These are phyloP conservation scores for Eruca vesicaria DNA, from an alignment of 441 rosid genomes.

Conservation along the genomic window DNA sequence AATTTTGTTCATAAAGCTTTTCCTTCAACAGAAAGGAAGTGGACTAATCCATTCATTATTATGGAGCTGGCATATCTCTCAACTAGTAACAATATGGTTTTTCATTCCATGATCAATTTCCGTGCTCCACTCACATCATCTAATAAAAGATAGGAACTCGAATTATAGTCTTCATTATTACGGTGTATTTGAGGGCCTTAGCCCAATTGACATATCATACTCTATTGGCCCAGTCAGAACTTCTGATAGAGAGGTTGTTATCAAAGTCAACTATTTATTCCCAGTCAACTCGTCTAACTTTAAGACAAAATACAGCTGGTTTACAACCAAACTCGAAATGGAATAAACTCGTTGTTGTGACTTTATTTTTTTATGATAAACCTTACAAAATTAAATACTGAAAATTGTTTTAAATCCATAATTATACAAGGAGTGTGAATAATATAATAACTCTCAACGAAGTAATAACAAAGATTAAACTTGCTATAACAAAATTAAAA, in stretches of 20 bases:
- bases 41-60: not conserved
- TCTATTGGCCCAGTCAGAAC: slow-evolving; percentile 5
- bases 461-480: not conserved
- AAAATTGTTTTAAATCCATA: not conserved
- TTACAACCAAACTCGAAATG: slow-evolving; percentile 23
- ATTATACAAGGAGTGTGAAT: slow-evolving; percentile 16
- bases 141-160: not conserved
- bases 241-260: not conserved
- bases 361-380: slow-evolving; percentile 14
- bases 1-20: not conserved
- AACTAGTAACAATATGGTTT: not conserved
- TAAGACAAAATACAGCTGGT: slow-evolving; percentile 21
- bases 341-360: slow-evolving; percentile 20
- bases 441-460: slow-evolving; percentile 7
- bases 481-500: slow-evolving; percentile 3
- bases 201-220: not conserved
- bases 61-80: not conserved
- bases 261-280: slow-evolving; percentile 8
- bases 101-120: not conserved
- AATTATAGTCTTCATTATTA: not conserved
- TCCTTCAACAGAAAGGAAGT: not conserved
- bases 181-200: too few species aligned
- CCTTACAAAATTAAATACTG: not conserved
- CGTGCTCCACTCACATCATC: not conserved
- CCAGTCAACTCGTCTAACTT: slow-evolving; percentile 20